A percentile compares a stretch with the other conserved stretches of the same genome.
Conservation (phyloP, 2,329 filamentous ascomycete genomes). For the Bipolaris victoriae region DNA sequence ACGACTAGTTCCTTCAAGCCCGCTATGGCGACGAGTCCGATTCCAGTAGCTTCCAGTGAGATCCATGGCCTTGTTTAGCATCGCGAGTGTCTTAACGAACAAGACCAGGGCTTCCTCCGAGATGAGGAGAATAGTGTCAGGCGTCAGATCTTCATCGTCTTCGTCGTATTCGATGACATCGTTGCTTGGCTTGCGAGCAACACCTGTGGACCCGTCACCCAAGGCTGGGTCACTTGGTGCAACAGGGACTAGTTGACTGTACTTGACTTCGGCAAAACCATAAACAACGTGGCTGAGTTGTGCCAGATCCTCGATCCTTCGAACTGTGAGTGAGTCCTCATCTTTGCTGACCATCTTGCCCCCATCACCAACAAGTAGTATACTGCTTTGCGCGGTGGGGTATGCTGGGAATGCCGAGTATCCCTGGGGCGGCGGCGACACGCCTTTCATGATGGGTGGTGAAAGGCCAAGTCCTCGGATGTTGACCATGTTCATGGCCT, state of each 20-base stretch:
- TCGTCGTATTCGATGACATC: slow-evolving; percentile 61
- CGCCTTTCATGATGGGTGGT: slow-evolving; percentile 64
- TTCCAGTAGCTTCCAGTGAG: slow-evolving; percentile 93
- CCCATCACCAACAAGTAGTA: slow-evolving; percentile 68
- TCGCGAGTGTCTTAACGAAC: slow-evolving; percentile 90
- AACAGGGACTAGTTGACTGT: slow-evolving; percentile 91
- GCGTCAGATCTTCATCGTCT: slow-evolving; percentile 72
- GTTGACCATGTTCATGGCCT: slow-evolving; percentile 93
- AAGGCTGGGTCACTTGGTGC: slow-evolving; percentile 76
- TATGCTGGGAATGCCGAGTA: slow-evolving; percentile 87
- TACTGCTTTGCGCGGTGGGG: slow-evolving; percentile 73
- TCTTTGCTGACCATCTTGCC: slow-evolving; percentile 68
- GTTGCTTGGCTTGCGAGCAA: slow-evolving; percentile 40
- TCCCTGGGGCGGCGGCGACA: slow-evolving; percentile 73
- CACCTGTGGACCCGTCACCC: slow-evolving; percentile 62
- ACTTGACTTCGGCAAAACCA: slow-evolving; percentile 97
- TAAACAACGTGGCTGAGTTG: slow-evolving; percentile 95
- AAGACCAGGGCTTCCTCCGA: slow-evolving; percentile 95
- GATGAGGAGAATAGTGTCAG: slow-evolving; percentile 82
- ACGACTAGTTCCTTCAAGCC: slow-evolving; percentile 43
- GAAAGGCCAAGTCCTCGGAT: slow-evolving; percentile 73
- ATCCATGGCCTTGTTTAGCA: slow-evolving; percentile 94
- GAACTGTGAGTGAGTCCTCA: slow-evolving; percentile 79
- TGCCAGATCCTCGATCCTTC: slow-evolving; percentile 87
- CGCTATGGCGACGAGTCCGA: slow-evolving; percentile 71